Base-by-base conservation (phyloP, 1,284 basidiomycete genomes). In the Moesziomyces parantarcticus region DNA sequence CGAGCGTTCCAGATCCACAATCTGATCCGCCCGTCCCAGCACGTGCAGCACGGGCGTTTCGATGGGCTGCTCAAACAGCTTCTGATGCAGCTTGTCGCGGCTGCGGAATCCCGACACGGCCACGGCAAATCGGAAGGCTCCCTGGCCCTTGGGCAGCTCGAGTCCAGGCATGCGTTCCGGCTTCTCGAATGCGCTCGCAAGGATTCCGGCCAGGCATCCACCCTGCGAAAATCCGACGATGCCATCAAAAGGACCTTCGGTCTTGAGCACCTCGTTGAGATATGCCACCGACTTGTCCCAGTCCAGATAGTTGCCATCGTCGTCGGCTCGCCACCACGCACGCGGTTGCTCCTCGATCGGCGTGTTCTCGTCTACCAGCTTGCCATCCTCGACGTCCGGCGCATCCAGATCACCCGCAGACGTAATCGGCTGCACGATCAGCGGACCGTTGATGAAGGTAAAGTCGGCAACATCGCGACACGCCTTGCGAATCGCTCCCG, bases 341-440 rank as follows among this genome's bases (percentile, higher is more conserved):
- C 81, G 60, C 22, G 80, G 78, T 61, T 82, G 80, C 60, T 82
- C 76, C 47, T 83, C 82, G 41, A 80, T 57, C 6, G 81, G 82
- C 7, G 76, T 73, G 32, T 50, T 46, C 23, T 80, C 78, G 57
- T 75, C 75, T 10, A 78, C 55, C 14, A 49, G 16, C 29, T 72
- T 69, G 29, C 61, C 68, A 20, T 76, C 74, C n/a, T 65, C 55
- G 8, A 51, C 58, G 16, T 78, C 77, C 3, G 77, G 78, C 18
- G 76, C 67, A 46, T 80, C 79, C 26, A 79, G 61, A 32, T 69
- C 67, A n/a, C 68, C 62, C 14, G 69, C 64, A 16, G 62, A 57
- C n/a, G 72, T 71, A 48, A 82, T 78, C 18, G 76, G 75, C 47
- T 78, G 76, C 8, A 83, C 81, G 18, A 80, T 64, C 14, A 76